Percentiles rank a stretch among this genome's conserved stretches.
These are phyloP conservation scores for Actinomortierella ambigua DNA, from an alignment of 371 early-diverging fungal species.

Conservation along the genomic window DNA sequence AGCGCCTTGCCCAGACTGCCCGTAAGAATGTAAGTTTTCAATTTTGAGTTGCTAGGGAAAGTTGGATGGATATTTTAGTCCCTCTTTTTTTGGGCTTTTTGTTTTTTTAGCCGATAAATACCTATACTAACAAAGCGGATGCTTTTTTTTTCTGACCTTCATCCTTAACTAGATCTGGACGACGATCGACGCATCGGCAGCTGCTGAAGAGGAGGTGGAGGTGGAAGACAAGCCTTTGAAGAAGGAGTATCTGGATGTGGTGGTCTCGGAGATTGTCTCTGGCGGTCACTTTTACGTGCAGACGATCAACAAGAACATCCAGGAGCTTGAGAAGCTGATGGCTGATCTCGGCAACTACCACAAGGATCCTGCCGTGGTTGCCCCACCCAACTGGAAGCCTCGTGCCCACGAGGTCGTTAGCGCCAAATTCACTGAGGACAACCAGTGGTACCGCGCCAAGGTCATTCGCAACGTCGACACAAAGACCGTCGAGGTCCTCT, in stretches of 20 bases:
- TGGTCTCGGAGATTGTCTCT: constrained; percentile 83
- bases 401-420: constrained; percentile 74
- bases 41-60: background rate
- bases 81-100: background rate
- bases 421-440: constrained; percentile 88
- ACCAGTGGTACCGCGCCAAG: constrained; percentile 92
- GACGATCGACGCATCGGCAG: constrained; percentile 45
- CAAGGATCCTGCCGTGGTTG: constrained; percentile 40
- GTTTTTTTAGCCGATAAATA: background rate
- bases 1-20: constrained; percentile 72
- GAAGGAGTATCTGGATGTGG: constrained; percentile 79
- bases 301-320: constrained; percentile 71
- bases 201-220: constrained; percentile 40
- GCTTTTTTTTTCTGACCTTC: background rate
- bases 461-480: constrained; percentile 68
- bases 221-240: constrained; percentile 53
- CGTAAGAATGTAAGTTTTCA: constrained; percentile 56
- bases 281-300: constrained; percentile 81
- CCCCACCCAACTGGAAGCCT: constrained; percentile 59
- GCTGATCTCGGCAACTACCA: constrained; percentile 73
- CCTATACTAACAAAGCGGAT: background rate
- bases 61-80: background rate
- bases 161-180: constrained; percentile 24
- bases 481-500: constrained; percentile 74
- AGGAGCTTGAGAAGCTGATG: constrained; percentile 85